phyloP scores from a whole-genome alignment of 441 rosid species.

The Pelargonium exstipulatum region DNA sequence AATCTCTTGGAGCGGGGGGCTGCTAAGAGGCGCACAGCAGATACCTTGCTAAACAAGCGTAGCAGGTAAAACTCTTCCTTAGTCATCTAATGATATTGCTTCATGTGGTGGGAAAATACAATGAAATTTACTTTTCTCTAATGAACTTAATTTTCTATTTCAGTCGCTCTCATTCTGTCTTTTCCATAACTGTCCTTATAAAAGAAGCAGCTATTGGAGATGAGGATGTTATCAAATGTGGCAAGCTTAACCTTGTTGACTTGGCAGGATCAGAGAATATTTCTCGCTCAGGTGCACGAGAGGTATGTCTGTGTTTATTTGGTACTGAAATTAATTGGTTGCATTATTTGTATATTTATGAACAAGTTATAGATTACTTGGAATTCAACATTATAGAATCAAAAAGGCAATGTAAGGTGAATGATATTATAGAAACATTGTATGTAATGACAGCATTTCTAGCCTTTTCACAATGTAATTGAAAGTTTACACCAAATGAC shows the following conservation, averaged over 20 bases:
- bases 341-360: not conserved
- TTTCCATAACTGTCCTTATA: slow-evolving; percentile 68
- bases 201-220: slow-evolving; percentile 82
- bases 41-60: slow-evolving; percentile 79
- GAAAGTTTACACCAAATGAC: too few species aligned
- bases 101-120: not conserved
- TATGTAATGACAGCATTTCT: not conserved
- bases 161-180: slow-evolving; percentile 93
- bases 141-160: slow-evolving; percentile 14
- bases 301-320: slow-evolving; percentile 32
- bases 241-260: slow-evolving; percentile 96
- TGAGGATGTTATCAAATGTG: slow-evolving; percentile 85
- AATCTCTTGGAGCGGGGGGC: slow-evolving; percentile 77
- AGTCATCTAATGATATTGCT: not conserved
- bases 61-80: slow-evolving; percentile 46
- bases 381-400: not conserved
- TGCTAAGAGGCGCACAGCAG: slow-evolving; percentile 74
- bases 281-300: slow-evolving; percentile 80
- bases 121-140: slow-evolving; percentile 1
- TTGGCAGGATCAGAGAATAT: slow-evolving; percentile 96
- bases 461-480: too few species aligned
- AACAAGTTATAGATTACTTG: not conserved
- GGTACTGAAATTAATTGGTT: not conserved
- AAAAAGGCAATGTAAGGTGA: not conserved
- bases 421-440: not conserved